Evolutionary conservation across 2,329 filamentous ascomycete species (phyloP).

Genomic region (Gnomoniopsis smithogilvyi): DNA sequence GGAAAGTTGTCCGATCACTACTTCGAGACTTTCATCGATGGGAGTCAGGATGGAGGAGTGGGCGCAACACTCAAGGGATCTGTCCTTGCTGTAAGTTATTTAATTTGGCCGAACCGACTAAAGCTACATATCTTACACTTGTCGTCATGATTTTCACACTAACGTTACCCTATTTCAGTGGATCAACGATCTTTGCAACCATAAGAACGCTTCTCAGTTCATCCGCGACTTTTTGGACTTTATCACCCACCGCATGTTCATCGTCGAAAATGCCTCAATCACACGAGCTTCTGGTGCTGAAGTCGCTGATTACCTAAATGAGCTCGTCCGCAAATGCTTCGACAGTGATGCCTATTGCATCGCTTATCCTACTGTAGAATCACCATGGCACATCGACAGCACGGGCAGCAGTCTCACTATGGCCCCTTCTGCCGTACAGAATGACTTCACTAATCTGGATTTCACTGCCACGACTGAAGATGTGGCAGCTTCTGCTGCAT

Average conservation of each 20-base stretch:
- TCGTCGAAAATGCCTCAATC: constrained; percentile 15
- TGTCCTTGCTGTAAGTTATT: constrained; percentile 14
- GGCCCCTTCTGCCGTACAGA: constrained; percentile 1
- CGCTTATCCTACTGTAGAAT: neutral
- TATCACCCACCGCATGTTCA: constrained; percentile 19
- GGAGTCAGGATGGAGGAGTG: constrained; percentile 15
- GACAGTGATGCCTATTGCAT: constrained; percentile 16
- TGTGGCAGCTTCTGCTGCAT: neutral
- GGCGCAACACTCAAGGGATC: constrained; percentile 17
- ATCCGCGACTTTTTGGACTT: constrained; percentile 19
- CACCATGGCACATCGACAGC: constrained; percentile 8
- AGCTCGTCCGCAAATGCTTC: constrained; percentile 12
- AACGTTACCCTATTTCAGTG: neutral
- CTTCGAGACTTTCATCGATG: constrained; percentile 17
- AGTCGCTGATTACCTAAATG: constrained; percentile 15
- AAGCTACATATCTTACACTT: too few relatives aligned
- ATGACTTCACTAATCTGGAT: constrained; percentile 9
- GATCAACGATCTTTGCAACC: constrained; percentile 17
- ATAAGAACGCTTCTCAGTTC: constrained; percentile 17
- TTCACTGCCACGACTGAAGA: constrained; percentile 5
- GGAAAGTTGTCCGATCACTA: constrained; percentile 19
- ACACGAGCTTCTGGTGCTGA: constrained; percentile 18
- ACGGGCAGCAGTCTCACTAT: constrained; percentile 2
- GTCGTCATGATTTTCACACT: neutral
- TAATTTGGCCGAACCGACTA: too few relatives aligned